phyloP scores from a whole-genome alignment of 345 rosid genomes.

The Geranium brycei region DNA sequence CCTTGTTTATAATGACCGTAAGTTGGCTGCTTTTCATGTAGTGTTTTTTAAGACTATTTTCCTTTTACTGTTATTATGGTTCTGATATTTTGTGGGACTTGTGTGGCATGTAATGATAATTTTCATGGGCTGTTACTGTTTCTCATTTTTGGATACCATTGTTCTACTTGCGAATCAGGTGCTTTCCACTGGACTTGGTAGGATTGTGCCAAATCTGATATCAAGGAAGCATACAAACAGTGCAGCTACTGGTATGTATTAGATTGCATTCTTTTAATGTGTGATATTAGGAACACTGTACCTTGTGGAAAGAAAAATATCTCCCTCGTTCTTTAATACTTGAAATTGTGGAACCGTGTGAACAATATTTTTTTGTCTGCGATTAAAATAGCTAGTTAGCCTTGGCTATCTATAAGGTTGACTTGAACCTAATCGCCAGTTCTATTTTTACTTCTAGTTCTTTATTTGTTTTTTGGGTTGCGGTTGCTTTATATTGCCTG shows the following conservation, averaged over 20 bases:
- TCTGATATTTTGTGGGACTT: not conserved
- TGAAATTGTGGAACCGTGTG: too few species aligned
- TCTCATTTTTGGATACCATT: not conserved
- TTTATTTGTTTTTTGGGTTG: constrained; percentile 81
- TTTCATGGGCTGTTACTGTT: not conserved
- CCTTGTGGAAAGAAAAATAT: too few species aligned
- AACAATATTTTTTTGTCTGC: too few species aligned
- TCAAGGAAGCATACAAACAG: constrained; percentile 98
- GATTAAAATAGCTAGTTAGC: too few species aligned
- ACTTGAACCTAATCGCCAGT: not conserved
- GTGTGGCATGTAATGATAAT: too few species aligned
- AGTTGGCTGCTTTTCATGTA: constrained; percentile 14
- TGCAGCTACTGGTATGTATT: constrained; percentile 74
- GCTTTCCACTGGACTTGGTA: constrained; percentile 97
- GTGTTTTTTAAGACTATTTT: not conserved
- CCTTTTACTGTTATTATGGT: not conserved
- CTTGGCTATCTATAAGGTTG: not conserved
- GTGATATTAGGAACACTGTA: not conserved
- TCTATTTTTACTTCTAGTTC: constrained; percentile 35
- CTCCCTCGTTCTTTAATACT: too few species aligned
- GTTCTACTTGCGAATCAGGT: constrained; percentile 40
- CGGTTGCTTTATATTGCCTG: constrained; percentile 97
- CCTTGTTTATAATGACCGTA: constrained; percentile 95
- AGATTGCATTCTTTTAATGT: not conserved
- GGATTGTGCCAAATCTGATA: constrained; percentile 96